Evolutionary conservation across 202 grass and related monocot species (phyloP).

Genomic region (Setaria viridis): DNA sequence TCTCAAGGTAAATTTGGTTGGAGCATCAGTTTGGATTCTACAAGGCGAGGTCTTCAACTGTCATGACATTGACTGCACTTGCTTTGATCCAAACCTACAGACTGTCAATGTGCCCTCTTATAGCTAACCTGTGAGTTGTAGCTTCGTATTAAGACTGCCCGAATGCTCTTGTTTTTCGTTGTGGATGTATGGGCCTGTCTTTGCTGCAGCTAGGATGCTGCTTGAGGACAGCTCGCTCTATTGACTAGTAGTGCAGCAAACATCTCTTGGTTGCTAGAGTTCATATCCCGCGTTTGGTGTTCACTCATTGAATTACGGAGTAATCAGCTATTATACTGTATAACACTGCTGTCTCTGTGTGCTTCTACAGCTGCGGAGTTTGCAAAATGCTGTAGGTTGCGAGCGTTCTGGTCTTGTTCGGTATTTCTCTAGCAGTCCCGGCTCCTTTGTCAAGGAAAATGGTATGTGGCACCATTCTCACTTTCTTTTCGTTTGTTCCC

Average conservation of each 20-base stretch:
- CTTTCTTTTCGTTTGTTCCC: constrained; percentile 8
- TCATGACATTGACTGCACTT: constrained; percentile 12
- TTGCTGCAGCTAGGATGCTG: neutral
- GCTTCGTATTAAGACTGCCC: neutral
- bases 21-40: neutral
- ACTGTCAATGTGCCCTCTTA: neutral
- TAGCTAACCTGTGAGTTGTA: neutral
- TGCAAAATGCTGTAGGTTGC: constrained; percentile 56
- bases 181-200: neutral
- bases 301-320: neutral
- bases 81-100: neutral
- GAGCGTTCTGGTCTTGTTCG: constrained; percentile 54
- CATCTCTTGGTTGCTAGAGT: too few species aligned
- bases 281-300: neutral
- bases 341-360: constrained; percentile 15
- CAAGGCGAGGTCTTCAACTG: neutral
- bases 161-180: neutral
- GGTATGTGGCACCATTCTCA: constrained; percentile 28
- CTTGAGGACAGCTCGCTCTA: neutral
- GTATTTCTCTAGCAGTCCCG: constrained; percentile 62
- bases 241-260: neutral
- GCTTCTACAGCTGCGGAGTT: constrained; percentile 68
- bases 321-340: neutral
- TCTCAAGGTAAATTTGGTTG: too few species aligned
- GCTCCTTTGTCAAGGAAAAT: constrained; percentile 50